Evolutionary conservation across 1,284 basidiomycete species (phyloP), one percentile per base, ranked within the genome.

Genomic region (Moesziomyces sp.): DNA sequence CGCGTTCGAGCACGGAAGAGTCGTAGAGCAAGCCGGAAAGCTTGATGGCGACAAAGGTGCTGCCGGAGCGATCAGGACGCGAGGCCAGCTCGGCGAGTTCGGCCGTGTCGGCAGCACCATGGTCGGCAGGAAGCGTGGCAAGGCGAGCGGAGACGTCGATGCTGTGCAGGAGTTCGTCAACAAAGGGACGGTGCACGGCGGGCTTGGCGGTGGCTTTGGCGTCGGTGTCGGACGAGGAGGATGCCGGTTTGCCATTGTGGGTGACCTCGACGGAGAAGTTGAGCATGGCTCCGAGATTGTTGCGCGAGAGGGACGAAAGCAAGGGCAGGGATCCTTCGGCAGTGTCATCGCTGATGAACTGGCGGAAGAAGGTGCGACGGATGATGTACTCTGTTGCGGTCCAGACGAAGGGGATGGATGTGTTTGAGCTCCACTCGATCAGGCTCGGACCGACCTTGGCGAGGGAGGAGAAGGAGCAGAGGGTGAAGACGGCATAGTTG

Each of bases 311-410:
- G 18, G 85, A 81, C 44, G 87, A 86, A 48, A 96, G 88, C 3
- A 91, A 81, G 2, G 91, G 89, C 9, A 92, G 76, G 14, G 90
- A 89, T 44, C 88, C 90, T 35, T 88, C 87, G 0, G 91, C 91
- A 0, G 91, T 91, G 66, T 96, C 93, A 5, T 92, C 93, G 1
- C 93, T 93, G 7, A 95, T 93, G 78, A 97, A 97, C 84, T 93
- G 92, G 50, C 88, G 87, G 81, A 95, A 97, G 86, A 97, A 97
- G 3, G 94, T 96, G 28, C 87, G 85, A 46, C 92, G 87, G 11
- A 96, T 90, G 63, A 92, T 82, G 8, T 87, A 87, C 81, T 93
- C 90, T 2, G 91, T 90, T 44, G 93, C 71, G 50, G 88, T 85
- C 61, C 86, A 88, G 1, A 95, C 65, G 4, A 89, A 88, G 1